Percentiles rank a stretch among this genome's conserved stretches.
Evolutionary conservation across 495 filamentous ascomycete genomes (phyloP).

Genomic region (Tuber indicum): DNA sequence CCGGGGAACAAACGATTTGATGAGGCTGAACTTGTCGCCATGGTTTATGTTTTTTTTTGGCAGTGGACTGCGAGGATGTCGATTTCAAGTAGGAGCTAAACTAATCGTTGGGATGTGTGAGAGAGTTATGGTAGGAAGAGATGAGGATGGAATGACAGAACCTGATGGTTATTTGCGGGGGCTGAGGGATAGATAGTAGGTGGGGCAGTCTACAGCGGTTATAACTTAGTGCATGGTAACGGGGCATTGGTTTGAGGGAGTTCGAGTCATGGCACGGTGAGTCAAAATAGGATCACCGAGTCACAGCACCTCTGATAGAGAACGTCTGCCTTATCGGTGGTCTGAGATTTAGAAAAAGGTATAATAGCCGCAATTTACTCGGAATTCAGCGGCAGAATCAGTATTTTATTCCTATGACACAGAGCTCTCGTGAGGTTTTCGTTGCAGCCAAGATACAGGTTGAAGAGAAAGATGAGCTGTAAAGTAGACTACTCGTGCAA

Average conservation of each 20-base stretch:
- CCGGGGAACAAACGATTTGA: conserved; percentile 28
- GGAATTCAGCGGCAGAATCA: not conserved
- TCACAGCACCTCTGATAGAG: not conserved
- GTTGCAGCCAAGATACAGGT: not conserved
- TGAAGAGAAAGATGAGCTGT: not conserved
- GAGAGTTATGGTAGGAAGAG: not conserved
- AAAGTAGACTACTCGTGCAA: not conserved
- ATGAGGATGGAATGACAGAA: not conserved
- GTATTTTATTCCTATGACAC: not conserved
- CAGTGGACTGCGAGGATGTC: not conserved
- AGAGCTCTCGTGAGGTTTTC: not conserved
- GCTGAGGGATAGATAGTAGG: not conserved
- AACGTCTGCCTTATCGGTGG: not conserved
- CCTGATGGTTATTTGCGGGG: not conserved
- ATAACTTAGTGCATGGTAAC: not conserved
- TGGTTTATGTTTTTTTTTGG: conserved; percentile 9
- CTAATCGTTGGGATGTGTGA: not conserved
- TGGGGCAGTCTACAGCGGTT: not conserved
- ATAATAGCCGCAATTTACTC: not conserved
- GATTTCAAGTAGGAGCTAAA: not conserved
- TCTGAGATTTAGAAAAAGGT: not conserved
- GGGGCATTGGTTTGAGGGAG: not conserved
- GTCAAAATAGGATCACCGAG: not conserved
- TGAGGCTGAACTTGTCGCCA: conserved; percentile 31
- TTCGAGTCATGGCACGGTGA: not conserved